phyloP scores from a whole-genome alignment of 1,284 basidiomycete genomes.

The Paramarasmius palmivorus region DNA sequence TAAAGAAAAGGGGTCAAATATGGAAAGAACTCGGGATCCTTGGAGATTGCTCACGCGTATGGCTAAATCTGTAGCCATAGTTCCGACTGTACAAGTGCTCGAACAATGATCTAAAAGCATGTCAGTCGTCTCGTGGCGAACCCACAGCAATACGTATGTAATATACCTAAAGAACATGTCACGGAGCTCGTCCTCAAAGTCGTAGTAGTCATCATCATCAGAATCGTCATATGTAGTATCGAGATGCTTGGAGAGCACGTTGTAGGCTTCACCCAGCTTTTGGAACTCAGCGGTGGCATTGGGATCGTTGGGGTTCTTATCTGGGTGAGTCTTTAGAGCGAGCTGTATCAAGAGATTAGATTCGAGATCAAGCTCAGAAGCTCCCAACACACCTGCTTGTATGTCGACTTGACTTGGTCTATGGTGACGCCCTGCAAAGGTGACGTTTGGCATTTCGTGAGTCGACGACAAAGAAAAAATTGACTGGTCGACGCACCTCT shows the following conservation, averaged over 20 bases:
- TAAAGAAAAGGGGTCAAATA: constrained; percentile 8
- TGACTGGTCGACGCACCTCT: constrained; percentile 39
- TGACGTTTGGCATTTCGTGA: not conserved
- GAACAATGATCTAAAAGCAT: constrained; percentile 47
- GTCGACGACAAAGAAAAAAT: not conserved
- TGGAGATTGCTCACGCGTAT: constrained; percentile 25
- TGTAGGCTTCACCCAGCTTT: constrained; percentile 66
- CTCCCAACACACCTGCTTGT: constrained; percentile 60
- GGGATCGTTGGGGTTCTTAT: constrained; percentile 66
- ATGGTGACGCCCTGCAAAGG: constrained; percentile 52
- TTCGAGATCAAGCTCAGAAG: constrained; percentile 2
- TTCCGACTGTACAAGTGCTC: constrained; percentile 43
- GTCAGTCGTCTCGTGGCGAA: constrained; percentile 3
- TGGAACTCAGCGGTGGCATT: constrained; percentile 71
- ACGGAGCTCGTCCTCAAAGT: constrained; percentile 29
- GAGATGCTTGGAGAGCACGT: constrained; percentile 54
- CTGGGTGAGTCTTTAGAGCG: constrained; percentile 69
- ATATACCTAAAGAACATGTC: not conserved
- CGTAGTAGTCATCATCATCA: constrained; percentile 34
- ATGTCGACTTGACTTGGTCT: constrained; percentile 63
- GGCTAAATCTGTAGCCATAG: constrained; percentile 31
- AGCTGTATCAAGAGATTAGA: constrained; percentile 38
- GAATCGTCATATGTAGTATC: constrained; percentile 32
- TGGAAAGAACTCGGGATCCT: constrained; percentile 20
- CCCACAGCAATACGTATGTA: not conserved